Evolutionary conservation across 495 filamentous ascomycete species (phyloP).

Genomic region (Entonaema liquescens): DNA sequence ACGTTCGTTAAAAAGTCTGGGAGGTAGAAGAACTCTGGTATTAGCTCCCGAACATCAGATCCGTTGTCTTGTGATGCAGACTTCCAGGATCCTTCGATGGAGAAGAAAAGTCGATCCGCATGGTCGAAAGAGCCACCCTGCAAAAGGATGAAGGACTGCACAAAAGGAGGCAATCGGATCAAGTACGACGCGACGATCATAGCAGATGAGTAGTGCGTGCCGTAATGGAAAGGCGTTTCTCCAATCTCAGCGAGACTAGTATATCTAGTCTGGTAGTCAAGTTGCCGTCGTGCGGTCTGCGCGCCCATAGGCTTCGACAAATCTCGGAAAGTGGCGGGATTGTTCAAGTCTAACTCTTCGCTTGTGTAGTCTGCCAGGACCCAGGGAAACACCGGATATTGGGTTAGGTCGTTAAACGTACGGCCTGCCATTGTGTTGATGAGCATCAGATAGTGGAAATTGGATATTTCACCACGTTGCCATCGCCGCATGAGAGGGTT

Average conservation of each 20-base stretch:
- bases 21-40: constrained; percentile 95
- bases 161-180: constrained; percentile 93
- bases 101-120: constrained; percentile 93
- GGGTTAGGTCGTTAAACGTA: constrained; percentile 97
- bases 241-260: constrained; percentile 91
- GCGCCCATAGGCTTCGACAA: constrained; percentile 96
- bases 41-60: constrained; percentile 91
- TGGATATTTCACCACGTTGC: constrained; percentile 94
- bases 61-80: constrained; percentile 91
- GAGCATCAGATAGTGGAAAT: constrained; percentile 98
- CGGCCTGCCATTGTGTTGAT: constrained; percentile 96
- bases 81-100: constrained; percentile 87
- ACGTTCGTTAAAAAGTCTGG: constrained; percentile 92
- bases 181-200: constrained; percentile 98
- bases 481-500: constrained; percentile 90
- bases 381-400: constrained; percentile 99
- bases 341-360: constrained; percentile 86
- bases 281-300: constrained; percentile 77
- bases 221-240: constrained; percentile 92
- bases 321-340: constrained; percentile 87
- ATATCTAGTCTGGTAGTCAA: constrained; percentile 83
- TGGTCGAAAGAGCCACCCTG: constrained; percentile 98
- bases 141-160: constrained; percentile 94
- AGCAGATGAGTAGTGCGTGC: constrained; percentile 97
- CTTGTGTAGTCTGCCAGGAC: constrained; percentile 95